Conservation (phyloP, 306 rosid genomes). For the Citrullus mucosospermus region DNA sequence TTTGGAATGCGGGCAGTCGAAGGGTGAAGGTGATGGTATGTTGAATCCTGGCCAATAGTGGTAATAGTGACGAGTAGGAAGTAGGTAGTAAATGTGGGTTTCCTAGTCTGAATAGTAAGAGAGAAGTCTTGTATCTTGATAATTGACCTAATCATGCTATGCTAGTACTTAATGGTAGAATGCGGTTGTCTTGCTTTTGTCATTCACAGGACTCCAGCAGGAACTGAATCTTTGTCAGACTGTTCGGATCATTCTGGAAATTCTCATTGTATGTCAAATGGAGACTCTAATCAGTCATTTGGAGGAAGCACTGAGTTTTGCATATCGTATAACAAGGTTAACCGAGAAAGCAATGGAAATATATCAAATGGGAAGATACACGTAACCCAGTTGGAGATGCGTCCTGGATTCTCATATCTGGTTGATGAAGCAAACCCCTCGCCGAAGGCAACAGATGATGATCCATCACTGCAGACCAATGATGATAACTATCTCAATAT, state of each 20-base stretch:
- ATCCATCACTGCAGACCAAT: conserved; percentile 31
- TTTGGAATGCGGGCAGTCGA: not conserved
- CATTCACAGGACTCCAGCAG: conserved; percentile 61
- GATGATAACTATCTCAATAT: conserved; percentile 42
- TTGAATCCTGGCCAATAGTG: not conserved
- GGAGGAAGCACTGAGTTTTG: conserved; percentile 49
- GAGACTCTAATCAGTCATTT: conserved; percentile 33
- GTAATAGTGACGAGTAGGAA: no score
- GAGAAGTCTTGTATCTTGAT: not conserved
- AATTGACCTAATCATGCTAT: conserved; percentile 4
- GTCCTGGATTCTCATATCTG: conserved; percentile 38
- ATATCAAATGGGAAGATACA: conserved; percentile 25
- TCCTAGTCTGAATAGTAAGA: not conserved
- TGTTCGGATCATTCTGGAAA: conserved; percentile 47
- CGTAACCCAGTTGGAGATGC: conserved; percentile 24
- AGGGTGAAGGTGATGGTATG: conserved; percentile 4
- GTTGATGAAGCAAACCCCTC: conserved; percentile 34
- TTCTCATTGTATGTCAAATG: conserved; percentile 31
- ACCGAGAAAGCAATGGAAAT: conserved; percentile 19
- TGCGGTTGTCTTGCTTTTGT: conserved; percentile 14
- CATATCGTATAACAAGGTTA: conserved; percentile 44
- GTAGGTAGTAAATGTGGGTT: not conserved
- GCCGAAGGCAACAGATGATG: conserved; percentile 17
- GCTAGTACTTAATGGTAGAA: conserved; percentile 18
- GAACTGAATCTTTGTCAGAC: conserved; percentile 49